A percentile compares a stretch with the other conserved stretches of the same genome.
These are phyloP conservation scores for Amborella trichopoda DNA, from an alignment of 164 flowering plant genomes.

Conservation along the genomic window DNA sequence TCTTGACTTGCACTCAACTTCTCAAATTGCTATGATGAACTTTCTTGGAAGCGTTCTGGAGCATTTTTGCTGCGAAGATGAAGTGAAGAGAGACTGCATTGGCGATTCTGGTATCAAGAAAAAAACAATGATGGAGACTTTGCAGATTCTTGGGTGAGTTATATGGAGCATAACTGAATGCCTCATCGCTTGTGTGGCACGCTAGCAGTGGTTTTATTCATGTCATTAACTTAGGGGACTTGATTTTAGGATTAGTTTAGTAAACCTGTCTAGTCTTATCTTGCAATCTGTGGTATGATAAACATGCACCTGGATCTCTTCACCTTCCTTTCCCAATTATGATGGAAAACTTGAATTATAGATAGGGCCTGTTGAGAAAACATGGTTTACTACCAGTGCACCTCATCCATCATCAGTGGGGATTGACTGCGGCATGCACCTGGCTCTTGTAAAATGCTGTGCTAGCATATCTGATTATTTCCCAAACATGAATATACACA, in stretches of 20 bases:
- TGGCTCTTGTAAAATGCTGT: no score
- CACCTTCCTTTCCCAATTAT: no score
- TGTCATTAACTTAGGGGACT: neutral
- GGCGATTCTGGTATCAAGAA: constrained; percentile 16
- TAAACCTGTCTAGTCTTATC: no score
- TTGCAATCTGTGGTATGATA: no score
- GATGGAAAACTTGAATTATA: no score
- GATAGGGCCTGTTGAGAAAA: no score
- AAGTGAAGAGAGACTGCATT: constrained; percentile 1
- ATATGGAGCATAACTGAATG: neutral
- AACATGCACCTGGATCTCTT: no score
- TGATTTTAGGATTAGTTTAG: neutral
- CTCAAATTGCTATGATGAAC: constrained; percentile 37
- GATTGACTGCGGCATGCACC: no score
- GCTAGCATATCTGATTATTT: no score
- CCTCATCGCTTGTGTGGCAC: neutral
- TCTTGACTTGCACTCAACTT: constrained; percentile 36
- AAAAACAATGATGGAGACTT: constrained; percentile 26
- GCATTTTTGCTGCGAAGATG: constrained; percentile 19
- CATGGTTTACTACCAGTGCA: no score
- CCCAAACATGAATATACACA: no score
- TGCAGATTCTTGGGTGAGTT: constrained; percentile 51
- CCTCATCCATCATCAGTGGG: no score
- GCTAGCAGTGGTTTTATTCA: neutral
- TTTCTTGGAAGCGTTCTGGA: constrained; percentile 30